These are phyloP conservation scores for Suhomyces pyralidae DNA, from an alignment of 805 yeast species.

Conservation along the genomic window DNA sequence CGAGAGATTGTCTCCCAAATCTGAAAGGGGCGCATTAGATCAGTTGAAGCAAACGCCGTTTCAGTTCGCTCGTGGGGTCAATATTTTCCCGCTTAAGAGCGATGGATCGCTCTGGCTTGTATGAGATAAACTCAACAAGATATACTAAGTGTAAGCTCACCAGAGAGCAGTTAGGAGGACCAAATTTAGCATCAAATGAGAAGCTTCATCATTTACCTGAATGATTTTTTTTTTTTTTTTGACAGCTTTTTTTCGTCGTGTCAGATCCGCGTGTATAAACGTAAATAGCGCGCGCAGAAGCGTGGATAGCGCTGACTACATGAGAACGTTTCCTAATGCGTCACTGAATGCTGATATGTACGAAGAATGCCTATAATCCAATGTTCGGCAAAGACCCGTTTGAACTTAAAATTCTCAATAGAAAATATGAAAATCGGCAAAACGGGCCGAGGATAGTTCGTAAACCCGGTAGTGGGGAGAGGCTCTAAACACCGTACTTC, in stretches of 20 bases:
- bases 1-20: background rate
- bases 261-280: background rate
- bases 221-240: background rate
- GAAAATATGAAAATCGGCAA: too few species aligned
- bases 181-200: too few species aligned
- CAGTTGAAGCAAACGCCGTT: too few species aligned
- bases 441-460: background rate
- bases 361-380: background rate
- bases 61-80: background rate
- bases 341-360: background rate
- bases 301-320: background rate
- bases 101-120: background rate
- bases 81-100: background rate
- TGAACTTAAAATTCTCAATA: background rate
- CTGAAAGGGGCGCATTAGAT: background rate
- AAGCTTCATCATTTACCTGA: background rate
- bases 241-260: background rate
- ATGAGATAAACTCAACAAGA: too few species aligned
- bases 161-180: too few species aligned
- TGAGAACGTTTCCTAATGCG: background rate
- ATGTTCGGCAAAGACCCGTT: background rate
- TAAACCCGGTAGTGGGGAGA: background rate
- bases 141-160: too few species aligned
- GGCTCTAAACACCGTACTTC: background rate
- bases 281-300: background rate